A percentile compares a stretch with the other conserved stretches of the same genome.
Evolutionary conservation across 2,329 filamentous ascomycete genomes (phyloP).

Genomic region (Coniochaeta prunicola): DNA sequence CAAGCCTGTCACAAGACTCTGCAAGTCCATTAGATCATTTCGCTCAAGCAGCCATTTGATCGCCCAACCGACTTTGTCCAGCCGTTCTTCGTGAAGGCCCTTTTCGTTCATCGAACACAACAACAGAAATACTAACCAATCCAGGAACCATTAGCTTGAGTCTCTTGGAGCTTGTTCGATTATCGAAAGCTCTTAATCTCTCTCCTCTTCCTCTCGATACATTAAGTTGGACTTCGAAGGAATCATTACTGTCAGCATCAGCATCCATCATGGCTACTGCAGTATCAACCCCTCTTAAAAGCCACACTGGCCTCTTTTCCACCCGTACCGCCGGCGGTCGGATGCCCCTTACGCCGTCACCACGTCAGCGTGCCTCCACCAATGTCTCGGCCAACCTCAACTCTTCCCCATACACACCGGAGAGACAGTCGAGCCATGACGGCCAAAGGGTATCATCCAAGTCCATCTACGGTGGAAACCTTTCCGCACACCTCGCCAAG

Average conservation of each 20-base stretch:
- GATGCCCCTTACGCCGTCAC: conserved; percentile 90
- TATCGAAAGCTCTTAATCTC: conserved; percentile 24
- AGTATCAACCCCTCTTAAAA: conserved; percentile 90
- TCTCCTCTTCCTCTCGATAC: conserved; percentile 30
- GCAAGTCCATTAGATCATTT: conserved; percentile 42
- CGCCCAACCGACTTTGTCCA: conserved; percentile 33
- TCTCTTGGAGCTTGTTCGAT: conserved; percentile 51
- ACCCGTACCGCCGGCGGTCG: conserved; percentile 89
- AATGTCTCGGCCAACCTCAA: conserved; percentile 44
- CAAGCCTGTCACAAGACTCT: conserved; percentile 17
- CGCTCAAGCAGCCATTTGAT: conserved; percentile 38
- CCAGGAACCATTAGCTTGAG: conserved; percentile 53
- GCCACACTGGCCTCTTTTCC: conserved; percentile 87
- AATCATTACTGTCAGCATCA: conserved; percentile 22
- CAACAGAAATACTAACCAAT: conserved; percentile 37
- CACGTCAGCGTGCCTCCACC: conserved; percentile 53
- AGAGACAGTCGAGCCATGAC: conserved; percentile 47
- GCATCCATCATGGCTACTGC: conserved; percentile 65
- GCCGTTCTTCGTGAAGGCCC: conserved; percentile 32
- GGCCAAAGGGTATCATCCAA: conserved; percentile 46
- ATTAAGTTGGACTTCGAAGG: conserved; percentile 41
- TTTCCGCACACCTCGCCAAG: conserved; percentile 72
- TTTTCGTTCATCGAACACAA: conserved; percentile 39
- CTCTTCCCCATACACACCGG: conserved; percentile 74
- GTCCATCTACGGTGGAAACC: conserved; percentile 74